Evolutionary conservation across 768 basidiomycete genomes (phyloP).

Genomic region (Rhodotorula sphaerocarpa): DNA sequence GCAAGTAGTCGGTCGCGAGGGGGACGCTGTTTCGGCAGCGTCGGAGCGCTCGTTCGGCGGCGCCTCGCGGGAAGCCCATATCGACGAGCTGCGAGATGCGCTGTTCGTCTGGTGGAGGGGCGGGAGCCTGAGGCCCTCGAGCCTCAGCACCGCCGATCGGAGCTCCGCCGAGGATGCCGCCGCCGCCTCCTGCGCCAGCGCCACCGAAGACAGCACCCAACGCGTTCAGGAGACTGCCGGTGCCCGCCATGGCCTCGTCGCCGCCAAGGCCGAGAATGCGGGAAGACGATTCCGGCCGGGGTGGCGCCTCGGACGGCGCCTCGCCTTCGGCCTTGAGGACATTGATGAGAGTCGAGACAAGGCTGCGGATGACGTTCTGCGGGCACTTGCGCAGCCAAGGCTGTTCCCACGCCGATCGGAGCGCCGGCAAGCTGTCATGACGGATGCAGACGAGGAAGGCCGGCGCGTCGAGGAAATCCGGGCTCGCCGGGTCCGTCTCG

Average conservation of each 20-base stretch:
- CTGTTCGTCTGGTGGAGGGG: slow-evolving; percentile 53
- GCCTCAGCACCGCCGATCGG: slow-evolving; percentile 5
- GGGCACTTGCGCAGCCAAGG: slow-evolving; percentile 69
- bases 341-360: slow-evolving; percentile 69
- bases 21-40: slow-evolving; percentile 82
- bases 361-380: slow-evolving; percentile 61
- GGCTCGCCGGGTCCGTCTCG: slow-evolving; percentile 54
- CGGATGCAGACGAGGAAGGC: slow-evolving; percentile 80
- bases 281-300: slow-evolving; percentile 26
- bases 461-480: slow-evolving; percentile 72
- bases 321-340: slow-evolving; percentile 76
- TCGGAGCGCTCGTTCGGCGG: slow-evolving; percentile 70
- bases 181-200: neutral
- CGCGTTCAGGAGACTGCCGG: slow-evolving; percentile 12
- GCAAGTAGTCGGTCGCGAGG: slow-evolving; percentile 75
- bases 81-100: slow-evolving; percentile 76
- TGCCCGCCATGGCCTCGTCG: neutral
- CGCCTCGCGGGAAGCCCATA: slow-evolving; percentile 92
- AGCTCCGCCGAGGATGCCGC: slow-evolving; percentile 35
- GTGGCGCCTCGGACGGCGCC: slow-evolving; percentile 50
- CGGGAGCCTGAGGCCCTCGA: slow-evolving; percentile 47
- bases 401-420: slow-evolving; percentile 68
- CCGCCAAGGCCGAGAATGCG: neutral
- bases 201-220: slow-evolving; percentile 15
- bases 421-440: slow-evolving; percentile 57